Evolutionary conservation across 208 protist species (phyloP).

Genomic region (Balamuthia mandrillaris): DNA sequence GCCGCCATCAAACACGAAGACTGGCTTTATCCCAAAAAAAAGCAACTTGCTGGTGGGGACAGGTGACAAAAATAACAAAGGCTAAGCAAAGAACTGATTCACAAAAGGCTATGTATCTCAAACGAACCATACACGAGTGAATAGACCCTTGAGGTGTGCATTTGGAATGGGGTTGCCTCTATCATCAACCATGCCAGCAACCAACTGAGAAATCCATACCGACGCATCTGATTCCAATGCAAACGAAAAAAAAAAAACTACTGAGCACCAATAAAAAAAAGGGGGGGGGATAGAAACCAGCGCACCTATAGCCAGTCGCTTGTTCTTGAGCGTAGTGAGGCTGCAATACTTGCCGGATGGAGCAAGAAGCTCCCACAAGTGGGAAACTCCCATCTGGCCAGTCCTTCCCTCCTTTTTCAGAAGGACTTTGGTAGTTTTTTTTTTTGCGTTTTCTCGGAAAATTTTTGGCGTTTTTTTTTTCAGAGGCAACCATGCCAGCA

Average conservation of each 20-base stretch:
- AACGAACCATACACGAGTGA: slow-evolving; percentile 7
- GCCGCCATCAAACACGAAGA: slow-evolving; percentile 28
- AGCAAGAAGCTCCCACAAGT: slow-evolving; percentile 28
- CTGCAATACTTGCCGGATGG: not conserved
- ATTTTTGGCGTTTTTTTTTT: no score
- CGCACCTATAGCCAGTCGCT: not conserved
- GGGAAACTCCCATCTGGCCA: not conserved
- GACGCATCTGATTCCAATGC: not conserved
- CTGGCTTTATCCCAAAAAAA: slow-evolving; percentile 19
- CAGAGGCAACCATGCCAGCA: no score
- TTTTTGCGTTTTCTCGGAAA: no score
- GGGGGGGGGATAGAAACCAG: not conserved
- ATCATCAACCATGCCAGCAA: not conserved
- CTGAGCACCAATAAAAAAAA: not conserved
- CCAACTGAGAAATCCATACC: slow-evolving; percentile 20
- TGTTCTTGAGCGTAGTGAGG: not conserved
- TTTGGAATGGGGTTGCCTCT: not conserved
- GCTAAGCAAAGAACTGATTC: no score
- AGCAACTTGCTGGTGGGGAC: slow-evolving; percentile 38
- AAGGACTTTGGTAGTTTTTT: no score
- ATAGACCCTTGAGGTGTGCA: slow-evolving; percentile 3
- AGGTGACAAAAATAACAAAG: no score
- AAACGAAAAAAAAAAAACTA: not conserved
- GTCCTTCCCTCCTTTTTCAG: no score
- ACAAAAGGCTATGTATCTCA: no score